Percentiles rank a stretch among this genome's conserved stretches.
Conservation (phyloP, 257 asterid species). For the Paulownia fortunei region DNA sequence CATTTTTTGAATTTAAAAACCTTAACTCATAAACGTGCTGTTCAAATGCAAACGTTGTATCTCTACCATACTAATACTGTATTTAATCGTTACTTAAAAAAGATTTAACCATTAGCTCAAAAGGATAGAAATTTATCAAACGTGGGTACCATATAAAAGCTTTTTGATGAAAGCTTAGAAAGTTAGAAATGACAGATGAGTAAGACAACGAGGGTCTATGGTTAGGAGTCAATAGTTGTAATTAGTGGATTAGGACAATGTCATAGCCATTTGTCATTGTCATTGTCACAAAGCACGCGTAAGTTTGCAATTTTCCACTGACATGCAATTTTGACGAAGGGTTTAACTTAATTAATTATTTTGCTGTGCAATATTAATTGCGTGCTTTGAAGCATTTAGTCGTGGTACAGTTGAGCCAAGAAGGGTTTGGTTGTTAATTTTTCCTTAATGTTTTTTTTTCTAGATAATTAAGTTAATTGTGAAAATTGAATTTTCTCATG, state of each 20-base stretch:
- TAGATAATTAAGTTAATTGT: no score
- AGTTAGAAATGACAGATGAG: slow-evolving; percentile 29
- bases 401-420: no score
- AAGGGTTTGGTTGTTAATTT: no score
- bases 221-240: slow-evolving; percentile 22
- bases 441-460: no score
- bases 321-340: background rate
- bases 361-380: background rate
- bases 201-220: slow-evolving; percentile 22
- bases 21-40: no score
- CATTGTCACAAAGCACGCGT: slow-evolving; percentile 34
- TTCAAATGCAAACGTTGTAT: no score
- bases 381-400: background rate
- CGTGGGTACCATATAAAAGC: slow-evolving; percentile 10
- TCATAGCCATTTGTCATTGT: slow-evolving; percentile 40
- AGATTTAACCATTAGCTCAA: no score
- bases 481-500: no score
- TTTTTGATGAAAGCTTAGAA: background rate
- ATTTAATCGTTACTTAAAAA: no score
- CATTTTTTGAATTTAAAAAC: no score
- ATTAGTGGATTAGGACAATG: slow-evolving; percentile 50
- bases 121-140: background rate
- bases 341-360: background rate
- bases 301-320: background rate
- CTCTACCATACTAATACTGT: no score